These are phyloP conservation scores for Gaillardinia entomophila DNA, from an alignment of 805 yeast species.

Conservation along the genomic window DNA sequence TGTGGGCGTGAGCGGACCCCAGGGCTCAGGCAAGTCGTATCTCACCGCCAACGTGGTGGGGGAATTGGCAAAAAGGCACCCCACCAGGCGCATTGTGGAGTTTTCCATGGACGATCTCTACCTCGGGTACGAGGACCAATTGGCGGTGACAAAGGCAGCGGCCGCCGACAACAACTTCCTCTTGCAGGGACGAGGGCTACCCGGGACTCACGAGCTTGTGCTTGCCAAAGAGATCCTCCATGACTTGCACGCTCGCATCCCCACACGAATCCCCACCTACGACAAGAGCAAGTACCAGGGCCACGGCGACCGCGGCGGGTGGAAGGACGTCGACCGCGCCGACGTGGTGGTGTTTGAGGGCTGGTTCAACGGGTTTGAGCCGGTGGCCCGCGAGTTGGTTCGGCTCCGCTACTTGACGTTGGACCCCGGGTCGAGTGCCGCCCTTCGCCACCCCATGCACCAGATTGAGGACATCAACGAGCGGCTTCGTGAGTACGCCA, in stretches of 20 bases:
- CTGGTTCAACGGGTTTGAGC: slow-evolving; percentile 80
- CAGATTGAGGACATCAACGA: slow-evolving; percentile 43
- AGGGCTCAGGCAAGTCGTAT: slow-evolving; percentile 74
- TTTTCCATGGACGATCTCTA: slow-evolving; percentile 87
- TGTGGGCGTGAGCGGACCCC: slow-evolving; percentile 64
- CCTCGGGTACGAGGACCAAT: slow-evolving; percentile 59
- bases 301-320: slow-evolving; percentile 66
- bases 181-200: slow-evolving; percentile 77
- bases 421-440: slow-evolving; percentile 9
- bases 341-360: slow-evolving; percentile 84
- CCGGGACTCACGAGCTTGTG: slow-evolving; percentile 84
- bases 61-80: slow-evolving; percentile 27
- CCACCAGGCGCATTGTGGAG: slow-evolving; percentile 34
- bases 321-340: slow-evolving; percentile 30
- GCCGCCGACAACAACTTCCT: slow-evolving; percentile 42
- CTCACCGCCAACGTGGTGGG: slow-evolving; percentile 38
- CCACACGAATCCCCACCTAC: slow-evolving; percentile 52
- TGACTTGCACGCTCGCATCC: slow-evolving; percentile 6
- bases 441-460: slow-evolving; percentile 16
- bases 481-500: slow-evolving; percentile 43
- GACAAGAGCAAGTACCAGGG: slow-evolving; percentile 73
- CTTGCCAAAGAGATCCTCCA: slow-evolving; percentile 35
- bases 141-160: slow-evolving; percentile 29
- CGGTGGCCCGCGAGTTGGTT: slow-evolving; percentile 18
- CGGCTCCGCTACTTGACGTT: slow-evolving; percentile 12